Evolutionary conservation across 2,329 filamentous ascomycete genomes (phyloP).

Genomic region (Monosporascus sp.): DNA sequence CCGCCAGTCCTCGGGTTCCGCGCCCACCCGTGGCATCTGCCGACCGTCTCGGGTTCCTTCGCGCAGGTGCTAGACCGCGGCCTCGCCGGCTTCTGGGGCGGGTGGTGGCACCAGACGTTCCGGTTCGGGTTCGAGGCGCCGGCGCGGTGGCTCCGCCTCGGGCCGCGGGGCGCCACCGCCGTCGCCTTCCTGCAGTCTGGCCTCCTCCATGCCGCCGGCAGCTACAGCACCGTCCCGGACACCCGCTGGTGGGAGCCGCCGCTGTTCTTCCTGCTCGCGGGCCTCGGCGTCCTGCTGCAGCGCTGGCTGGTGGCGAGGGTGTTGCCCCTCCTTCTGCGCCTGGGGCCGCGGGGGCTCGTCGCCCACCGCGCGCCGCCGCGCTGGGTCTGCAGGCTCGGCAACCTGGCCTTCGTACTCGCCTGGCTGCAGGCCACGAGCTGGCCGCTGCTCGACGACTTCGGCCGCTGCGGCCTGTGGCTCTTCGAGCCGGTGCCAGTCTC

Average conservation of each 20-base stretch:
- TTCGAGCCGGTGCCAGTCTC: slow-evolving; percentile 79
- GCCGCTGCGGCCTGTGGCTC: slow-evolving; percentile 68
- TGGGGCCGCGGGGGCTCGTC: background rate
- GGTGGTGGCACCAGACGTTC: slow-evolving; percentile 90
- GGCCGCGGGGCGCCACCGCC: slow-evolving; percentile 30
- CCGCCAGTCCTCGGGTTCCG: slow-evolving; percentile 46
- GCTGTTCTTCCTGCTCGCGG: slow-evolving; percentile 69
- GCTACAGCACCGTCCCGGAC: slow-evolving; percentile 55
- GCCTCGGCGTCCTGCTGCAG: slow-evolving; percentile 60
- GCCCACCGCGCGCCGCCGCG: slow-evolving; percentile 30
- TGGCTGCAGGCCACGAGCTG: slow-evolving; percentile 67
- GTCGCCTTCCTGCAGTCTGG: slow-evolving; percentile 63
- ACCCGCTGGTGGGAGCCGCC: slow-evolving; percentile 48
- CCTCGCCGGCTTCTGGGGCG: slow-evolving; percentile 75
- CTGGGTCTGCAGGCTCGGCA: slow-evolving; percentile 44
- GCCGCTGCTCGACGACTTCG: slow-evolving; percentile 71
- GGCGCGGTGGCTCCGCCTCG: slow-evolving; percentile 38
- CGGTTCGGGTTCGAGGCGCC: slow-evolving; percentile 65
- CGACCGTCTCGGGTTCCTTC: slow-evolving; percentile 51
- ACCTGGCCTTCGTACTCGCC: slow-evolving; percentile 52
- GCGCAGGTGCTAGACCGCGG: slow-evolving; percentile 59
- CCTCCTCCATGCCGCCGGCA: slow-evolving; percentile 65
- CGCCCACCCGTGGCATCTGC: slow-evolving; percentile 46
- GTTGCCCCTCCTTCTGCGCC: background rate
- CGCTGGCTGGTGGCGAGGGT: slow-evolving; percentile 15